These are phyloP conservation scores for Ceratobasidium sp. DNA, from an alignment of 1,284 basidiomycete species.

Conservation along the genomic window DNA sequence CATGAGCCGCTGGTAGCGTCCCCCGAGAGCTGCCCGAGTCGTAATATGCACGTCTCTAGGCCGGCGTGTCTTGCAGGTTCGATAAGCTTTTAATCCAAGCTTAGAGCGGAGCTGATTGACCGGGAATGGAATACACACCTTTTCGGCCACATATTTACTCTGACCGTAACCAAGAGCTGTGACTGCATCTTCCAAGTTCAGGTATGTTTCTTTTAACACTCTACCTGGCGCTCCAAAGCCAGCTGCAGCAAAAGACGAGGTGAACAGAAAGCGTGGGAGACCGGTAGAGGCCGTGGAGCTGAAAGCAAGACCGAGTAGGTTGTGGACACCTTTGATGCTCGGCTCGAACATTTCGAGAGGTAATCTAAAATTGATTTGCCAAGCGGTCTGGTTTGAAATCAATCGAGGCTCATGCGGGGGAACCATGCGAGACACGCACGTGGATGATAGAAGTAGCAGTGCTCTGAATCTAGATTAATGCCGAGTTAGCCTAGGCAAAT, in stretches of 20 bases:
- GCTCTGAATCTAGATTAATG: conserved; percentile 49
- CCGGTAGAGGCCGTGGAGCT: conserved; percentile 4
- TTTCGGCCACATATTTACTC: conserved; percentile 25
- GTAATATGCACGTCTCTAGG: conserved; percentile 35
- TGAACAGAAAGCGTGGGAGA: conserved; percentile 5
- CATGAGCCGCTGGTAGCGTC: conserved; percentile 43
- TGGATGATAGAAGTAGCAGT: conserved; percentile 54
- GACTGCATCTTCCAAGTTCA: not conserved
- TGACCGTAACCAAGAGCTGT: conserved; percentile 8
- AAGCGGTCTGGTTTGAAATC: conserved; percentile 53
- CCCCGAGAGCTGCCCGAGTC: conserved; percentile 47
- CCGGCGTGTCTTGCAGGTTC: conserved; percentile 5
- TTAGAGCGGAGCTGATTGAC: not conserved
- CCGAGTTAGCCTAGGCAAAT: conserved; percentile 51
- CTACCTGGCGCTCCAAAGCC: not conserved
- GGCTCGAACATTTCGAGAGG: conserved; percentile 46
- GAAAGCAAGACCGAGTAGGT: conserved; percentile 46
- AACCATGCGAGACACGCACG: not conserved
- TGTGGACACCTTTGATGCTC: conserved; percentile 36
- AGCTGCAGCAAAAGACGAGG: conserved; percentile 10
- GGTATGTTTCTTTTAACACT: not conserved
- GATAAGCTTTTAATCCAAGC: not conserved
- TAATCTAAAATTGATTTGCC: conserved; percentile 48
- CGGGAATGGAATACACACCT: not conserved
- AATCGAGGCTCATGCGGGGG: not conserved